Evolutionary conservation across 2,329 filamentous ascomycete species (phyloP), one percentile per base, ranked within the genome.

Genomic region (Botryotinia narcissicola): DNA sequence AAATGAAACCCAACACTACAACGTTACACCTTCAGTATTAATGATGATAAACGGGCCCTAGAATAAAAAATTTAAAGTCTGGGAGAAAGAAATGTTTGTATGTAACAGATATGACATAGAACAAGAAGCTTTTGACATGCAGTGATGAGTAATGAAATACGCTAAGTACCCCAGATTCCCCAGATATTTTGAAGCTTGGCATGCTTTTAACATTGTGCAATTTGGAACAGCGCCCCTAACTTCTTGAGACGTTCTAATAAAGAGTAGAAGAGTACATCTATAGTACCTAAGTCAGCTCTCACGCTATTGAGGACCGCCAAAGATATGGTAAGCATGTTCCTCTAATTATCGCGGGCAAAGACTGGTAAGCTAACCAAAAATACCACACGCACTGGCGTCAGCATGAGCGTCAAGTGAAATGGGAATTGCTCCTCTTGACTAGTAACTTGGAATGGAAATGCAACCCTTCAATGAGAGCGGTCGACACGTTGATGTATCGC

Each of bases 251-350:
- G 4, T 5, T 14, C 14, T 8, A 40, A 25, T 20, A 4, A 51
- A 51, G 6, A 1, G 0, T 12, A 42, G 42, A 63, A n/a, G 7
- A 14, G 0, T n/a, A 10, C 0, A 4, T 7, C 25, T 5, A 0
- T 20, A 16, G 5, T 18, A 25, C 3, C 4, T 3, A 57, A 68
- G 25, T 1, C 10, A 25, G 3, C 18, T 57, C 25, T 40, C 25
- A 40, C 10, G 40, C 5, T 12, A 3, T n/a, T 18, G 22, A 42
- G 20, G 14, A 16, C 35, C 9, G 5, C 22, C 10, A n/a, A 32
- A 42, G 9, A 18, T 32, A 12, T 10, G 66, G n/a, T 25, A 14
- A 32, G 10, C 18, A 2, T 29, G 18, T 42, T 37, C 35, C 29
- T 54, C 40, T 42, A 25, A 22, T 29, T 12, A 44, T 18, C 14